phyloP scores from a whole-genome alignment of 225 moss, liverwort and hornwort species.

The Bryoerythrophyllum caledonicum region DNA sequence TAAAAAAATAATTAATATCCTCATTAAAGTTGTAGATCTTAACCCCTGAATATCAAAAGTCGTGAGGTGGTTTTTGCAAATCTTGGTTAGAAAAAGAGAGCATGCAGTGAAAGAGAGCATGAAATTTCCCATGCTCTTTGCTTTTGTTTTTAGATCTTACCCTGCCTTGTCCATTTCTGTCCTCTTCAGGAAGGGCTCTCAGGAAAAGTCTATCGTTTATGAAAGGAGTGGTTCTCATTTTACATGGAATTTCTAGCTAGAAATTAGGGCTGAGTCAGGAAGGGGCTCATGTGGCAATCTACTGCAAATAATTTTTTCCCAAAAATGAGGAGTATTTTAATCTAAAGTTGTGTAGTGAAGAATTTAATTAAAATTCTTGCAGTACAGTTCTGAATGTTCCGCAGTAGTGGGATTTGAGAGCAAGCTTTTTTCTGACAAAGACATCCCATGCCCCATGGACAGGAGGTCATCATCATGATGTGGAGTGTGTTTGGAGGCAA shows the following conservation, averaged over 20 bases:
- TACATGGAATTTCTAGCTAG: background rate
- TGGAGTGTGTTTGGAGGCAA: background rate
- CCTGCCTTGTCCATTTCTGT: too few species aligned
- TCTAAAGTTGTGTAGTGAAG: too few species aligned
- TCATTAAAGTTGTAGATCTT: too few species aligned
- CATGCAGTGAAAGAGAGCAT: too few species aligned
- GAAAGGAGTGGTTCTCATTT: background rate
- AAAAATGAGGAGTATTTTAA: background rate
- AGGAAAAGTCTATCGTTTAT: too few species aligned
- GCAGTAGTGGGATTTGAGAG: background rate
- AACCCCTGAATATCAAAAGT: too few species aligned
- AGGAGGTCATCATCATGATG: background rate
- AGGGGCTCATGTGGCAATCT: background rate
- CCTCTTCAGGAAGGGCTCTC: too few species aligned
- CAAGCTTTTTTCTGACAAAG: constrained; percentile 9
- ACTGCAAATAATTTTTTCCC: background rate
- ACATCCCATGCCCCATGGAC: background rate
- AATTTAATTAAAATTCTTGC: background rate
- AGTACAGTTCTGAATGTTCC: background rate
- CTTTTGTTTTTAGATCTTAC: too few species aligned
- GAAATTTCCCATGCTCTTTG: too few species aligned
- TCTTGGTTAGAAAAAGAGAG: too few species aligned
- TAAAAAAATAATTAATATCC: too few species aligned
- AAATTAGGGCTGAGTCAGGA: background rate
- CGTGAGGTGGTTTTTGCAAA: too few species aligned